A percentile compares a stretch with the other conserved stretches of the same genome.
These are phyloP conservation scores for Metroxylon sagu DNA, from an alignment of 176 grass and related monocot species.

Conservation along the genomic window DNA sequence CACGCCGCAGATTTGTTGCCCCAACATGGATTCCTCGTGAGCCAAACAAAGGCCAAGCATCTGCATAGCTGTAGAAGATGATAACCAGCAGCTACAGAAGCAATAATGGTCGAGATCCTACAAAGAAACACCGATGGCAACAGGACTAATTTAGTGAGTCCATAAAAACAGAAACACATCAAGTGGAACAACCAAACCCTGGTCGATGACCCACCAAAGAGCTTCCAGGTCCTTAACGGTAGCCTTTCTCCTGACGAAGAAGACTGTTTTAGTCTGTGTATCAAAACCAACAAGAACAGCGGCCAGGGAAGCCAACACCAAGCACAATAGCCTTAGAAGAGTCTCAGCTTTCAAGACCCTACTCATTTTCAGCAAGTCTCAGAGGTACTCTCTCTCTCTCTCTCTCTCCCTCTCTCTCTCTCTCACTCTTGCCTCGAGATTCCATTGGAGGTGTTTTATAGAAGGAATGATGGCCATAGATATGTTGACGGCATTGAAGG, in stretches of 20 bases:
- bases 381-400: too few species aligned
- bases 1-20: slow-evolving; percentile 37
- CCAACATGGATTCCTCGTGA: slow-evolving; percentile 19
- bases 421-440: neutral
- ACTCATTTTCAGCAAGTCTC: neutral
- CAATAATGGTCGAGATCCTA: slow-evolving; percentile 35
- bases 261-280: slow-evolving; percentile 56
- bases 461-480: too few species aligned
- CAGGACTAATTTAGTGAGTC: neutral
- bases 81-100: slow-evolving; percentile 45
- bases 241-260: slow-evolving; percentile 53
- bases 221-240: slow-evolving; percentile 63
- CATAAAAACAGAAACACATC: neutral
- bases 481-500: too few species aligned
- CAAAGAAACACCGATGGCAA: neutral
- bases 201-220: slow-evolving; percentile 35
- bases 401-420: slow-evolving; percentile 4
- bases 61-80: slow-evolving; percentile 71
- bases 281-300: slow-evolving; percentile 55
- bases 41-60: slow-evolving; percentile 40
- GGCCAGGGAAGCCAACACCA: slow-evolving; percentile 40
- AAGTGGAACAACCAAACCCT: neutral
- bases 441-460: too few species aligned
- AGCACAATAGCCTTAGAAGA: slow-evolving; percentile 33
- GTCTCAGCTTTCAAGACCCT: slow-evolving; percentile 36